These are phyloP conservation scores for Carex arenaria DNA, from an alignment of 202 grass and related monocot genomes.

Conservation along the genomic window DNA sequence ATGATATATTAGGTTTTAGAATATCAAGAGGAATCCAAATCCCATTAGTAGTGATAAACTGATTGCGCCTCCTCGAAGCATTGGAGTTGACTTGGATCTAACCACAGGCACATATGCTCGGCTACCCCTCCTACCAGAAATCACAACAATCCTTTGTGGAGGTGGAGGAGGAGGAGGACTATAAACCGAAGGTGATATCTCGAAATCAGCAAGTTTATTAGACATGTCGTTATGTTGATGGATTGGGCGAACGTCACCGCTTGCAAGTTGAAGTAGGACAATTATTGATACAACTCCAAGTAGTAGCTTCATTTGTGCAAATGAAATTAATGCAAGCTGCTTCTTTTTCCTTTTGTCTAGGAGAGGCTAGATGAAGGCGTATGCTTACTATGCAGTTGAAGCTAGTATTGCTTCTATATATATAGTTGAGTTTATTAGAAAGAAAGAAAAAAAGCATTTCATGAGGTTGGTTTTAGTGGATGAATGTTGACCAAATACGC, in stretches of 20 bases:
- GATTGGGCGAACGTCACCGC: not conserved
- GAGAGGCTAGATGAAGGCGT: not conserved
- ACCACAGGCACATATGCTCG: not conserved
- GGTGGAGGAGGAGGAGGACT: not conserved
- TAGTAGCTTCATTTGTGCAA: slow-evolving; percentile 9
- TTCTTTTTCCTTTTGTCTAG: not conserved
- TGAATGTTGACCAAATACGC: no score
- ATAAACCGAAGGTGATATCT: not conserved
- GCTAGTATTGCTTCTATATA: not conserved
- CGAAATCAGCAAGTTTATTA: not conserved
- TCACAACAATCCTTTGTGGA: no score
- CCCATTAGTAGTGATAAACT: not conserved
- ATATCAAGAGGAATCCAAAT: not conserved
- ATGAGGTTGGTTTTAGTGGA: no score
- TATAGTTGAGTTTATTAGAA: not conserved
- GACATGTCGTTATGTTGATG: not conserved
- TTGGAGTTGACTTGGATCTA: not conserved
- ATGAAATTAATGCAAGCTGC: not conserved
- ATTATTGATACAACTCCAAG: not conserved
- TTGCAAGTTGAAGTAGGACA: not conserved
- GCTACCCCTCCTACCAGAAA: not conserved
- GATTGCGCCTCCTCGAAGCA: not conserved
- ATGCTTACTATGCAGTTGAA: no score
- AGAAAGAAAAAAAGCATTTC: no score
- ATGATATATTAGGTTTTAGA: not conserved